These are phyloP conservation scores for Gossypium schwendimanii DNA, from an alignment of 441 rosid species.

Conservation along the genomic window DNA sequence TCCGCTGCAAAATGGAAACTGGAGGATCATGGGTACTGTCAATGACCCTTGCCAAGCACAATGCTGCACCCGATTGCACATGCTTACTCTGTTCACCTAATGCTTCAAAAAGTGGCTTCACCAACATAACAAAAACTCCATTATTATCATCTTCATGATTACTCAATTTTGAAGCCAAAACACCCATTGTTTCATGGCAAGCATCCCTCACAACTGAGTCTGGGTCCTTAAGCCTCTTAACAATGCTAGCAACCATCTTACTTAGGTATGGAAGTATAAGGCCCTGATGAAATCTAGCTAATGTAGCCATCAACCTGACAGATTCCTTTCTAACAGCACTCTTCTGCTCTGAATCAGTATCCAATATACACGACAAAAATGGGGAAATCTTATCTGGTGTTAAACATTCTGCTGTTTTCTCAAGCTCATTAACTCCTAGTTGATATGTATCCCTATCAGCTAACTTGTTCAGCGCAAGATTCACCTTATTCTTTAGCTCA, in stretches of 20 bases:
- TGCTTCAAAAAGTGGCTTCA: slow-evolving; percentile 83
- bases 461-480: slow-evolving; percentile 66
- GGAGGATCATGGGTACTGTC: slow-evolving; percentile 61
- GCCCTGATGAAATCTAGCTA: slow-evolving; percentile 49
- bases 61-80: slow-evolving; percentile 74
- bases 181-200: slow-evolving; percentile 68
- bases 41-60: slow-evolving; percentile 74
- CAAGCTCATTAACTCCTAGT: slow-evolving; percentile 74
- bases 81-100: slow-evolving; percentile 86
- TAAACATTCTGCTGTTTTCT: slow-evolving; percentile 53
- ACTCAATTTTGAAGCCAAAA: slow-evolving; percentile 53
- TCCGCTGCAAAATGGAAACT: slow-evolving; percentile 55
- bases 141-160: slow-evolving; percentile 31
- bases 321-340: slow-evolving; percentile 71
- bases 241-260: slow-evolving; percentile 69
- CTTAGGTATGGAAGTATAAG: slow-evolving; percentile 41
- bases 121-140: slow-evolving; percentile 51
- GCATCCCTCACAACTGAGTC: slow-evolving; percentile 88
- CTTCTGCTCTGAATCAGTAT: slow-evolving; percentile 71
- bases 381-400: slow-evolving; percentile 50
- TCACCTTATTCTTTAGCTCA: slow-evolving; percentile 71
- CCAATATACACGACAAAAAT: slow-evolving; percentile 67
- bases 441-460: slow-evolving; percentile 86
- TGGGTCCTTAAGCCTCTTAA: slow-evolving; percentile 79
- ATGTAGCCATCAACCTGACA: slow-evolving; percentile 52